A percentile compares a stretch with the other conserved stretches of the same genome.
phyloP scores from a whole-genome alignment of 257 asterid genomes.

The Apocynum venetum region DNA sequence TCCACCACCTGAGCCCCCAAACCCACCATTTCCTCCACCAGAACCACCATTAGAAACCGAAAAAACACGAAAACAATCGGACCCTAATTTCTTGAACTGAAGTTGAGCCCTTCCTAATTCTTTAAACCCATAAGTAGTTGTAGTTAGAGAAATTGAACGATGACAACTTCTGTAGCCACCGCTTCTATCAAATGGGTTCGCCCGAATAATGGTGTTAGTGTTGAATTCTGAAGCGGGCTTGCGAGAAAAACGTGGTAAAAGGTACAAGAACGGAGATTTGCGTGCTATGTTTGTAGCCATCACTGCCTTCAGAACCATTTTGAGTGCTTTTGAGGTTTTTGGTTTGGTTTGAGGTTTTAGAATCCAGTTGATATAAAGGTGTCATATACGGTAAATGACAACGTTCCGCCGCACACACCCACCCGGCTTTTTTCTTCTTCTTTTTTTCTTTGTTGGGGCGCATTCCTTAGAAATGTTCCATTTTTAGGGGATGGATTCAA shows the following conservation, averaged over 20 bases:
- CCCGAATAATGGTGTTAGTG: conserved; percentile 24
- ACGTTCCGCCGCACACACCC: no score
- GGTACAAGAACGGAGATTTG: conserved; percentile 25
- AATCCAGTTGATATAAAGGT: no score
- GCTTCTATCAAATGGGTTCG: conserved; percentile 18
- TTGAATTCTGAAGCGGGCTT: conserved; percentile 21
- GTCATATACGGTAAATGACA: no score
- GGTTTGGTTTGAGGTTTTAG: conserved; percentile 3
- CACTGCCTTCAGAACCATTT: conserved; percentile 38
- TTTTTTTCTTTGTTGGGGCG: no score
- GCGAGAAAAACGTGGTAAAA: conserved; percentile 19
- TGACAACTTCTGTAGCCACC: conserved; percentile 17
- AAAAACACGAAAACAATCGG: conserved; percentile 38
- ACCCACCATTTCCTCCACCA: conserved; percentile 43
- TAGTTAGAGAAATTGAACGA: conserved; percentile 25
- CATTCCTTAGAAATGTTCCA: no score
- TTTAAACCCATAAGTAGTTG: conserved; percentile 29
- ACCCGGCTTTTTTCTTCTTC: no score
- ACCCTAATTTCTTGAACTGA: conserved; percentile 24
- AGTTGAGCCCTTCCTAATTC: conserved; percentile 19
- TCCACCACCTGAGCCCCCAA: conserved; percentile 54
- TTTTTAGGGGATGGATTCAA: no score
- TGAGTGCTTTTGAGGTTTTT: neutral
- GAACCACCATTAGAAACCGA: conserved; percentile 47
- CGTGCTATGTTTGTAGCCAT: conserved; percentile 13